Conservation (phyloP, 805 yeast species). For the Metschnikowia sp. region DNA sequence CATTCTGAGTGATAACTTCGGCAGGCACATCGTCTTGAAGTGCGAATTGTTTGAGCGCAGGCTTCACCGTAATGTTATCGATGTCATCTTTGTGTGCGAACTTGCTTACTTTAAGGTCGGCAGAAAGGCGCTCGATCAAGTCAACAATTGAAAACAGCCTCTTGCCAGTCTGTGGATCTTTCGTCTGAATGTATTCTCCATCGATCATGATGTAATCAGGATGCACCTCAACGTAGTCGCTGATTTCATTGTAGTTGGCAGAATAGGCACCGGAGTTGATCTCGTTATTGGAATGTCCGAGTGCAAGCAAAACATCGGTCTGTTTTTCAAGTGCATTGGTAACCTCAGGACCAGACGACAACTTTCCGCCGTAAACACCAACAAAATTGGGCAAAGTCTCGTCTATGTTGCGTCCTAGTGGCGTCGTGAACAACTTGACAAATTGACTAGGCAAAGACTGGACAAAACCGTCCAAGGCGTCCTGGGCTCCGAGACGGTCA, state of each 20-base stretch:
- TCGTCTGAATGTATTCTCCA: constrained; percentile 23
- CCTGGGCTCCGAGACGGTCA: constrained; percentile 53
- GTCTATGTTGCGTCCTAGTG: constrained; percentile 71
- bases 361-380: constrained; percentile 70
- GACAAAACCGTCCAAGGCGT: constrained; percentile 47
- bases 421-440: constrained; percentile 51
- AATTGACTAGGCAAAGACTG: constrained; percentile 33
- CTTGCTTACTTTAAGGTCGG: constrained; percentile 16
- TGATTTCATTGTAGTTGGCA: constrained; percentile 20
- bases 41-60: constrained; percentile 10
- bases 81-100: constrained; percentile 8
- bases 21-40: constrained; percentile 6
- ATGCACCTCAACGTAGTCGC: constrained; percentile 33
- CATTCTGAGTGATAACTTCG: constrained; percentile 27
- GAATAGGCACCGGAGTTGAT: constrained; percentile 28
- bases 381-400: constrained; percentile 63
- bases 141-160: constrained; percentile 29
- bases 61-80: constrained; percentile 19
- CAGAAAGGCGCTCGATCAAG: constrained; percentile 31
- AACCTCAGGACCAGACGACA: constrained; percentile 31
- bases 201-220: constrained; percentile 42
- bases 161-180: constrained; percentile 20
- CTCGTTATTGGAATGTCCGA: constrained; percentile 57
- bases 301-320: constrained; percentile 65
- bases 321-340: constrained; percentile 30